Evolutionary conservation across 306 rosid species (phyloP).

Genomic region (Inga laurina): DNA sequence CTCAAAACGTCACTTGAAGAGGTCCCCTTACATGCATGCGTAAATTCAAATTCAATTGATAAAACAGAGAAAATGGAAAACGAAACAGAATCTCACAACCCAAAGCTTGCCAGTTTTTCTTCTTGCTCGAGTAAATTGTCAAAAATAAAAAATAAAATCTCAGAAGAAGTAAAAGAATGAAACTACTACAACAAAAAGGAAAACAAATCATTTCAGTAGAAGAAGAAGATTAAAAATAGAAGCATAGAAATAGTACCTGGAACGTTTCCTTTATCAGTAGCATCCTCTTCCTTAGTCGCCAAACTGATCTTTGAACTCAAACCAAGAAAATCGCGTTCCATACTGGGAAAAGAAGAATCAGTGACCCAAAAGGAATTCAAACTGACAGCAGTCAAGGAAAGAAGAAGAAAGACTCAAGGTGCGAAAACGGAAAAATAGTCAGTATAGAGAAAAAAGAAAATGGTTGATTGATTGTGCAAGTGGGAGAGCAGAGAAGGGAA

Average conservation of each 20-base stretch:
- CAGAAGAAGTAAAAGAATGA: not conserved
- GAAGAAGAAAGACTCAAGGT: not conserved
- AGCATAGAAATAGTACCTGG: slow-evolving; percentile 45
- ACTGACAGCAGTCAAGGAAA: not conserved
- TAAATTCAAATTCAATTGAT: not conserved
- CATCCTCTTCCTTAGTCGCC: slow-evolving; percentile 40
- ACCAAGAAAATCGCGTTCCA: slow-evolving; percentile 85
- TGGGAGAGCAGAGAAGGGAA: not conserved
- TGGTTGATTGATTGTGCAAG: not conserved
- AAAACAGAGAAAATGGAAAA: not conserved
- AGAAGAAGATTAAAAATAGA: not conserved
- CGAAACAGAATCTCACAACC: slow-evolving; percentile 7
- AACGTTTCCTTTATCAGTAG: slow-evolving; percentile 38
- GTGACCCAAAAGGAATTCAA: slow-evolving; percentile 1
- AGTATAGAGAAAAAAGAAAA: not conserved
- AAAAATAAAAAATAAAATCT: not conserved
- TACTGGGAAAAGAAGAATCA: slow-evolving; percentile 5
- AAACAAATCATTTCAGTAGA: not conserved
- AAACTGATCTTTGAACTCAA: slow-evolving; percentile 49
- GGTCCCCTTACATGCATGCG: not conserved
- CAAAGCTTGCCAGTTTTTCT: not conserved
- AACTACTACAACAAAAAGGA: too few species aligned
- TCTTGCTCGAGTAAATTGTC: not conserved
- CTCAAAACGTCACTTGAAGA: not conserved
- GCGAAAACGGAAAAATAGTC: not conserved